Evolutionary conservation across 164 flowering plant species (phyloP), one percentile per base, ranked within the genome.

Genomic region (Chloranthus sessilifolius): DNA sequence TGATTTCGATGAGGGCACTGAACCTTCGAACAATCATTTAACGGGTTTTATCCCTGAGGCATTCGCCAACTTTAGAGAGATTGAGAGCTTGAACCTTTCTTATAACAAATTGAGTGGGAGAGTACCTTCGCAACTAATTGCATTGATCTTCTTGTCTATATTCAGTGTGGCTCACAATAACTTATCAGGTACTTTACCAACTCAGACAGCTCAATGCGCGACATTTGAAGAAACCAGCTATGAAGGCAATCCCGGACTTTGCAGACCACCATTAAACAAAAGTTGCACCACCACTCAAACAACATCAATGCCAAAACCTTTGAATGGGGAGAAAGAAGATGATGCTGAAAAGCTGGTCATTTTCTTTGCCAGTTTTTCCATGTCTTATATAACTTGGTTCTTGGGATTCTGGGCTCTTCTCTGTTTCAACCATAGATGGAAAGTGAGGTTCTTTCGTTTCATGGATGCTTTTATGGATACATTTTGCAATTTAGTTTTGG

Each of bases 71-170:
- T 24, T 52, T 16, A 25, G 4, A n/a, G 5, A n/a, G 33, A 27
- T 52, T 24, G 55, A 52, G 44, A 52, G 44, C 23, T 38, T 52
- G 10, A 45, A 52, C 34, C 55, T 52, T 40, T 52, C 55, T 9
- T 38, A 52, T 25, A 52, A 52, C 12, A 16, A 7, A 9, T 40
- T 52, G 34, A 37, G 25, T 8, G 44, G 55, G 2, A n/a, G 7
- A 17, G 39, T 38, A 14, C 55, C 55, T 5, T 30, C 33, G 12
- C n/a, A 38, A 19, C 34, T 52, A 3, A 22, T 15, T 4, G 31
- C n/a, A 45, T 35, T 52, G 4, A 52, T 3, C 23, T 37, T 27
- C 15, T 30, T 52, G 21, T 30, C 24, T 6, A 22, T 37, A 12
- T 26, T 46, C 26, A 7, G 19, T 6, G 50, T 46, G 11, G 33